Evolutionary conservation across 1,284 basidiomycete species (phyloP), one percentile per base, ranked within the genome.

Genomic region (Boletus nobilissimus): DNA sequence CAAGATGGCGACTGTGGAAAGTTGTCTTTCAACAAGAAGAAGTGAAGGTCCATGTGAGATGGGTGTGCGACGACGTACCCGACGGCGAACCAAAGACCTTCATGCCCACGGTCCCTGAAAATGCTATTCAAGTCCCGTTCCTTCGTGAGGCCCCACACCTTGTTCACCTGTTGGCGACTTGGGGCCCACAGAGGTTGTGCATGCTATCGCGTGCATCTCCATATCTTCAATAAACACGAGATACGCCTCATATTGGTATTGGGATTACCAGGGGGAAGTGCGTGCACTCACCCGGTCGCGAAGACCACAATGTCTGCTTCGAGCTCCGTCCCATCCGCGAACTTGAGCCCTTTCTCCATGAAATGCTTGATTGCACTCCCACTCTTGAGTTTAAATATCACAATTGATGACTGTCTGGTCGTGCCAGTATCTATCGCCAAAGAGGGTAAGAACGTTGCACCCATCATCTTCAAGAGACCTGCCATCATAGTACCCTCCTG

Each of bases 251-350:
- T 16, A 46, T 46, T 22, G 22, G 43, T 7, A 46, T 46, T 46
- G 43, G 19, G 11, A 3, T 46, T 5, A 7, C 26, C 18, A 38
- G 10, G 10, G 9, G 54, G 39, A 46, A 69, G n/a, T 14, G 13
- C 2, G 34, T n/a, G 13, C 2, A 29, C 75, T 66, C 75, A 89
- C 76, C 88, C n/a, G n/a, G n/a, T n/a, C n/a, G n/a, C 87, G 68
- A 89, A 89, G 54, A 91, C 80, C n/a, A 91, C 86, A 32, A 90
- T 76, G 78, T 91, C 89, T 51, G 87, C 90, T 36, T 87, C 80
- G n/a, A 89, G 82, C 60, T 86, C 84, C 1, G 86, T 86, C 24
- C 89, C 89, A 73, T 90, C 89, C 54, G 80, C 86, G 74, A 91
- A 88, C 65, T 80, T 81, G 70, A 90, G 82, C 9, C 85, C 86